Evolutionary conservation across 2,329 filamentous ascomycete genomes (phyloP), one percentile per base, ranked within the genome.

Genomic region (Xylariaceae sp.): DNA sequence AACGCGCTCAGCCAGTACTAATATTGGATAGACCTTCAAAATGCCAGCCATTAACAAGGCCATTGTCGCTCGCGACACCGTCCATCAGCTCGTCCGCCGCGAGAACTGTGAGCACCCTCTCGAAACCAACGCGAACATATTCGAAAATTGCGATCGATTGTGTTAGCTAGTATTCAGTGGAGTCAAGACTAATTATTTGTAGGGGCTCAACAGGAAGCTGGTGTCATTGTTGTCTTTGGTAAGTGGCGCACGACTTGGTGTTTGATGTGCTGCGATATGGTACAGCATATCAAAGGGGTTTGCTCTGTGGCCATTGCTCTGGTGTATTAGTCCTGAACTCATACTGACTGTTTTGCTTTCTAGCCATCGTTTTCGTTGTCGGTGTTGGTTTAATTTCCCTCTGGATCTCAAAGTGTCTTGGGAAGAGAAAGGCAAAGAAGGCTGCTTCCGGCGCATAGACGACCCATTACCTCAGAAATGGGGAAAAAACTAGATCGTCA

Each of bases 31-130:
- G 63, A 57, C 23, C 10, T 40, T 43, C 64, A 68, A 59, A 48
- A 71, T 71, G 69, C 65, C 69, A 63, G 67, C 68, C 50, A 67
- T 71, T 45, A 70, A 64, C 64, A 68, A 62, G 50, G 64, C 67
- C 57, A 37, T 71, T 54, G 61, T 70, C 63, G 66, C 68, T 59
- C 67, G 68, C 64, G 67, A 70, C 58, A 59, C 59, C 56, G 45
- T 67, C 42, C 62, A 61, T 62, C 58, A 60, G 47, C 64, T 71
- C 48, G 62, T 61, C 50, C 64, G 60, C 44, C 69, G 69, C 47
- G 53, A 67, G 52, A 71, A 70, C 67, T 71, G 69, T 63, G 52
- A 55, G 60, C 35, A 50, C 20, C 30, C 51, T 48, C 41, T 32
- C 9, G 7, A 27, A 3, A 7, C 29, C 15, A 39, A 29, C 20